Evolutionary conservation across 129 eudicot species (phyloP).

Genomic region (Scalesia atractyloides): DNA sequence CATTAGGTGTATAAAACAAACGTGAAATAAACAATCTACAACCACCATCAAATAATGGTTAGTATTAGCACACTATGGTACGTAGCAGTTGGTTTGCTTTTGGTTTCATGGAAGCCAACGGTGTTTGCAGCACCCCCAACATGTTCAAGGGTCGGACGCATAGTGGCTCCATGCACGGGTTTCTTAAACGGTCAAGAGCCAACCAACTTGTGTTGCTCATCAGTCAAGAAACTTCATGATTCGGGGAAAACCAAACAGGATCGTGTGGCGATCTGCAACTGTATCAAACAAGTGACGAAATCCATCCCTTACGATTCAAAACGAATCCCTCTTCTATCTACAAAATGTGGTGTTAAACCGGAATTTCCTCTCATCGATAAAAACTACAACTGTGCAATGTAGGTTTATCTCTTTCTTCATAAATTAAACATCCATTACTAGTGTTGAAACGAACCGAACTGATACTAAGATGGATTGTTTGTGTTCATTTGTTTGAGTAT

Average conservation of each 20-base stretch:
- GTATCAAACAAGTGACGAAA: conserved; percentile 25
- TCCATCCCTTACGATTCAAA: conserved; percentile 16
- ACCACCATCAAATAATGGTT: conserved; percentile 1
- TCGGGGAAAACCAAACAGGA: conserved; percentile 23
- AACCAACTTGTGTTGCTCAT: conserved; percentile 14
- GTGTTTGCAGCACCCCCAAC: conserved; percentile 21
- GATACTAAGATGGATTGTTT: too few species aligned
- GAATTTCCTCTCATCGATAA: too few species aligned
- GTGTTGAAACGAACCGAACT: too few species aligned
- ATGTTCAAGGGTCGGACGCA: conserved; percentile 11
- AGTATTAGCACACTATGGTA: conserved; percentile 14
- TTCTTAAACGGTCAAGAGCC: conserved; percentile 30
- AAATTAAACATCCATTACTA: too few species aligned
- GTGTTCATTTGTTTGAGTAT: too few species aligned
- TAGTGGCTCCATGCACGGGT: conserved; percentile 29
- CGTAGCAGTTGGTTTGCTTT: conserved; percentile 10
- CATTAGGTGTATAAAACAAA: not conserved
- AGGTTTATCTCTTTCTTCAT: too few species aligned
- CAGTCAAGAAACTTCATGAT: conserved; percentile 13
- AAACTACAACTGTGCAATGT: too few species aligned
- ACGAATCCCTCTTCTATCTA: conserved; percentile 28
- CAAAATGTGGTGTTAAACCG: conserved; percentile 25
- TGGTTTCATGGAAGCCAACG: conserved; percentile 19
- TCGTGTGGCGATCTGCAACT: conserved; percentile 32
- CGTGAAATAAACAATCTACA: conserved; percentile 6